Evolutionary conservation across 208 protist genomes (phyloP).

Genomic region (Kentomonas sorsogonicus): DNA sequence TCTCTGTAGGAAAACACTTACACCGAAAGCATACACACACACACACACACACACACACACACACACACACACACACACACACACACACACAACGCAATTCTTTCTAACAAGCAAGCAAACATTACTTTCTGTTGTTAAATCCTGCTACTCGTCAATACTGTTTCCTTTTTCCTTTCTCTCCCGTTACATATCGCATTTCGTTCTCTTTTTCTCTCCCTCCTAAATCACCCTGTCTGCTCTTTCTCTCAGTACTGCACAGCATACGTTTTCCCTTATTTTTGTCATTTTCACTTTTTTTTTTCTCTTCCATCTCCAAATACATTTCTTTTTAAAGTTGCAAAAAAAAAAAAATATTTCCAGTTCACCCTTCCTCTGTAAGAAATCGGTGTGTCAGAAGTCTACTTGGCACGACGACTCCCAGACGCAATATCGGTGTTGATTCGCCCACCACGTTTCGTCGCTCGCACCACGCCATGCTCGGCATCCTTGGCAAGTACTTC

Average conservation of each 20-base stretch:
- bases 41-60: conserved; percentile 15
- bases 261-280: conserved; percentile 12
- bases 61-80: conserved; percentile 3
- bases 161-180: not conserved
- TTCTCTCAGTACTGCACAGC: not conserved
- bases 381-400: no score
- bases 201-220: conserved; percentile 13
- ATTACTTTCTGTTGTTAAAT: not conserved
- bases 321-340: conserved; percentile 8
- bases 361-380: no score
- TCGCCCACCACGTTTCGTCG: no score
- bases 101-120: not conserved
- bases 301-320: not conserved
- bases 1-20: not conserved
- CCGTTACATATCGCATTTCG: not conserved
- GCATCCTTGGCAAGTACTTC: conserved; percentile 61
- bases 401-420: no score
- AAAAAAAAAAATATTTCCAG: conserved; percentile 13
- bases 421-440: no score
- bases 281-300: conserved; percentile 4
- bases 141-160: not conserved
- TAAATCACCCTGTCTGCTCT: not conserved
- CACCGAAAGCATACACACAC: not conserved
- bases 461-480: conserved; percentile 62
- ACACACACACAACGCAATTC: not conserved